phyloP scores from a whole-genome alignment of 495 filamentous ascomycete species.

The Viridothelium virens region DNA sequence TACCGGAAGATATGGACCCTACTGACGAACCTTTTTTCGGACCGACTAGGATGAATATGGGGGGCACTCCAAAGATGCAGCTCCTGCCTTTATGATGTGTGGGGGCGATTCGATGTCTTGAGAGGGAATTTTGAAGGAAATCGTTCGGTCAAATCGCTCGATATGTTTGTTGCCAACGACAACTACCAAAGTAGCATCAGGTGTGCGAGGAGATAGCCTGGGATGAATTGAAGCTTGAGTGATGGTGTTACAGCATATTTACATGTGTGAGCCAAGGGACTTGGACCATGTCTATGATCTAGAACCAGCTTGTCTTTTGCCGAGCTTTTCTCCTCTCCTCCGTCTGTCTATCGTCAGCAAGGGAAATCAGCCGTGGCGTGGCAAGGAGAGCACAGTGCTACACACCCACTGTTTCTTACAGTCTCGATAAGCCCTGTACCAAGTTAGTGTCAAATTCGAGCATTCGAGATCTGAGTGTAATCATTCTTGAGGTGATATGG shows the following conservation, averaged over 20 bases:
- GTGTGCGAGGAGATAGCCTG: too few species aligned
- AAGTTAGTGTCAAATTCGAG: not conserved
- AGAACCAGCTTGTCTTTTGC: not conserved
- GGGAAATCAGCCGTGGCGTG: not conserved
- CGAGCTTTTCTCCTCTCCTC: not conserved
- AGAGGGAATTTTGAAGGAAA: too few species aligned
- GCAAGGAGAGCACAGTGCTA: constrained; percentile 11
- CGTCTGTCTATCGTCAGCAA: not conserved
- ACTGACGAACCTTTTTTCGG: too few species aligned
- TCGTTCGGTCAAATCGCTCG: too few species aligned
- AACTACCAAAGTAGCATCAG: too few species aligned
- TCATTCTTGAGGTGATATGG: not conserved
- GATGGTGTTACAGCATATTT: not conserved
- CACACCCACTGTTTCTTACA: constrained; percentile 92
- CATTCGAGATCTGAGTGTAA: not conserved
- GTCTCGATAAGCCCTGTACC: constrained; percentile 73
- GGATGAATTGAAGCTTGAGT: too few species aligned
- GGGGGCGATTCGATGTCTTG: too few species aligned
- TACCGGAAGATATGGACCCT: not conserved
- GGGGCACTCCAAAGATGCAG: not conserved
- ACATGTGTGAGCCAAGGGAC: too few species aligned
- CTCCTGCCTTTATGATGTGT: not conserved
- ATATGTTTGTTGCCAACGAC: too few species aligned
- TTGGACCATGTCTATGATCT: not conserved
- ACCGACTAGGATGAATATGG: too few species aligned